Evolutionary conservation across 2,329 filamentous ascomycete species (phyloP), one percentile per base, ranked within the genome.

Genomic region (Whalleya microplaca): DNA sequence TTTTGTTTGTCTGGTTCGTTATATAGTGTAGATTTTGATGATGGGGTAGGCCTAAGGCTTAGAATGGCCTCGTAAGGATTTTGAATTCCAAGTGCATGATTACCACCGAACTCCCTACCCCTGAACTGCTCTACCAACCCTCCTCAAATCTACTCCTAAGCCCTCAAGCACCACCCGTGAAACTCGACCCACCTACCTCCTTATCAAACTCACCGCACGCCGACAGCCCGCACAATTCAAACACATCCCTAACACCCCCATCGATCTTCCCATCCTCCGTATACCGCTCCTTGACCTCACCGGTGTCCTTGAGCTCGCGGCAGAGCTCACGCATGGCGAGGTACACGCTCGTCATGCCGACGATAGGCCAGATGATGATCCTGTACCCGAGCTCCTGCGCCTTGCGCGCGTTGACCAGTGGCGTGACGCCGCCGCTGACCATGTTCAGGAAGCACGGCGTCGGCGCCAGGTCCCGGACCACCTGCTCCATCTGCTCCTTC

Each of bases 401-500:
- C 64, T 70, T 65, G 8, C 46, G 46, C 3, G 63, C 45, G 49
- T 65, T 62, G 5, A 72, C 55, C 8, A 73, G 55, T 2, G 71
- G 72, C 40, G 70, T 73, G 14, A 72, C 67, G 18, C 71, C 71
- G 10, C 71, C 69, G 5, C 62, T 51, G 0, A 73, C 69, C 66
- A 72, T 70, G 57, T 73, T 71, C 27, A 73, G 50, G 20, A 72
- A 61, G 48, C 66, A 70, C 16, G 69, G 70, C 45, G 68, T 71
- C 4, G 69, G 70, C 19, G 61, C 51, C 57, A 67, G 43, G 21
- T 78, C 76, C 41, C 71, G 61, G 20, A 76, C 74, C 2, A 75
- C 71, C 45, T 67, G 62, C 43, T 67, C 64, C 37, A 76, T 78
- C 59, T 82, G 72, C 37, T 80, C 78, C 21, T 72, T 69, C 9